Percentiles rank a stretch among this genome's conserved stretches.
Evolutionary conservation across 2,329 filamentous ascomycete species (phyloP).

Genomic region (Septoria linicola): DNA sequence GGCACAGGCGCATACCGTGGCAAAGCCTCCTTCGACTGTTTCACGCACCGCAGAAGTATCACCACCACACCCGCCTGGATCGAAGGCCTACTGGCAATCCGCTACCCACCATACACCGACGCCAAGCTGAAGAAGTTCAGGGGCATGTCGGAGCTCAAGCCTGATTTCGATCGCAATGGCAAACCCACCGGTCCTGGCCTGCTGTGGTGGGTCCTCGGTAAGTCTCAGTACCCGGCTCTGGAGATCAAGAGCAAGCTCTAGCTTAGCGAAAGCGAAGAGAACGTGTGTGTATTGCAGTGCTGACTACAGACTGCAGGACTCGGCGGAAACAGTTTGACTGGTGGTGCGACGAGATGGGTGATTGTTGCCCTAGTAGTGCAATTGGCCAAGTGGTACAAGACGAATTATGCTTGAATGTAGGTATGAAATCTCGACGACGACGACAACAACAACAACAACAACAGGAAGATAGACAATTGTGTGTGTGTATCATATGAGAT

Average conservation of each 20-base stretch:
- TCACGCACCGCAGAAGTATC: constrained; percentile 62
- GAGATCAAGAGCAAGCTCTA: constrained; percentile 12
- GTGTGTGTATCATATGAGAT: not conserved
- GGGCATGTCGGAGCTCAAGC: constrained; percentile 52
- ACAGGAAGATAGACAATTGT: not conserved
- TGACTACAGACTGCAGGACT: constrained; percentile 23
- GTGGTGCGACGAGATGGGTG: constrained; percentile 34
- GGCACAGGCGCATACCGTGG: constrained; percentile 77
- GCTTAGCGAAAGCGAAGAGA: too few species aligned
- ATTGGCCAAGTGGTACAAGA: constrained; percentile 20
- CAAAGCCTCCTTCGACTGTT: constrained; percentile 67
- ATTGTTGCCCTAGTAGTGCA: constrained; percentile 28
- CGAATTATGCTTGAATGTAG: constrained; percentile 12
- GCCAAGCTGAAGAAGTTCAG: constrained; percentile 54
- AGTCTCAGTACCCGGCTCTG: constrained; percentile 17
- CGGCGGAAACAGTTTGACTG: constrained; percentile 31
- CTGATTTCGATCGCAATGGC: constrained; percentile 62
- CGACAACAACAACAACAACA: too few species aligned
- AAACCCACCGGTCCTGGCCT: constrained; percentile 31
- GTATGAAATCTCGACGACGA: too few species aligned
- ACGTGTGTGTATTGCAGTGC: constrained; percentile 1
- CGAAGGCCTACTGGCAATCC: constrained; percentile 64
- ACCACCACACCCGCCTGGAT: constrained; percentile 66
- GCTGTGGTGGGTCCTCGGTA: constrained; percentile 35
- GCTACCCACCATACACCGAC: constrained; percentile 62